Evolutionary conservation across 306 rosid genomes (phyloP), one percentile per base, ranked within the genome.

Genomic region (Acacia acuminata): DNA sequence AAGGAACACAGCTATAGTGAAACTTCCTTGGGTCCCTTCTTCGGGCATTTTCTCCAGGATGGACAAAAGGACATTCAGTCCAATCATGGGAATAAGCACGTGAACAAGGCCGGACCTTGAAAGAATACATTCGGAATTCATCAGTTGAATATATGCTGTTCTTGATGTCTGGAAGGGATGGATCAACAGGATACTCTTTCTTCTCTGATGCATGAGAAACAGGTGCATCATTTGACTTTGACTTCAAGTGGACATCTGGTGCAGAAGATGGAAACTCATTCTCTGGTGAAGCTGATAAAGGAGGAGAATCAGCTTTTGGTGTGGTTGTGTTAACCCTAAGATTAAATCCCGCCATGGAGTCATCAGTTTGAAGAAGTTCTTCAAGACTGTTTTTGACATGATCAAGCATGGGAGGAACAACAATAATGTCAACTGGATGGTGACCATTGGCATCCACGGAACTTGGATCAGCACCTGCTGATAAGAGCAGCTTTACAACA

Each of bases 21-120:
- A 85, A 92, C 87, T 92, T 92, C 84, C 96, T 90, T 7, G 96
- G 96, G 77, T 92, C 96, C 91, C 96, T 92, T 81, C 96, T 85
- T 56, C 95, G 87, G 47, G 95, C 95, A 83, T 91, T 91, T 75
- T 91, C 95, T 42, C 95, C 95, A 4, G 96, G 96, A 82, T 92
- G 96, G 60, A 90, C 96, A 84, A 92, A 92, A 4, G 96, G 96
- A 67, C 96, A 92, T 82, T 92, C 96, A 0, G 96, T 92, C 96
- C 96, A 92, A 79, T 92, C 96, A 68, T 92, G 96, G 16, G 96
- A 92, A 86, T 92, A 92, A 30, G 93, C 96, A 8, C 96, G 93
- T n/a, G 94, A 92, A 82, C 96, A 92, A 61, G 93, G 93, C 43
- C 94, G 87, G 42, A 92, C 91, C 89, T 92, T 92, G 85, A 92